phyloP scores from a whole-genome alignment of 2,329 filamentous ascomycete species.

The Raffaelea ambrosiae region DNA sequence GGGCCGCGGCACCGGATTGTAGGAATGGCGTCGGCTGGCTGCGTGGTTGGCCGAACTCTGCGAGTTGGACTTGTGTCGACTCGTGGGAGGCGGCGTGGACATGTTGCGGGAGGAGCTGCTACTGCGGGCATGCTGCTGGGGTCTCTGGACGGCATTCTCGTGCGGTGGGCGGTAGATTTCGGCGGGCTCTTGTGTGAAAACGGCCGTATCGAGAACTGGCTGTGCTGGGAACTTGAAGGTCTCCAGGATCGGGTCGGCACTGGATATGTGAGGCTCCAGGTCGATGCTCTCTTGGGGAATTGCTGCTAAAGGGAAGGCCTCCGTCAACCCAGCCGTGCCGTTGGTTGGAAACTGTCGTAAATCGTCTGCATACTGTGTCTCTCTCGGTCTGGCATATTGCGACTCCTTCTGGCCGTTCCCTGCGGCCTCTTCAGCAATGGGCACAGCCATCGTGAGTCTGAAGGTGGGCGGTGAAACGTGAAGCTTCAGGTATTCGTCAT shows the following conservation, averaged over 20 bases:
- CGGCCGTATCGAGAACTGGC: no score
- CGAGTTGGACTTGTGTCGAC: conserved; percentile 24
- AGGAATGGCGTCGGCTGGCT: conserved; percentile 40
- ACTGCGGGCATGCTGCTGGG: no score
- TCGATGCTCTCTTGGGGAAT: conserved; percentile 15
- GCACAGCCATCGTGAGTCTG: no score
- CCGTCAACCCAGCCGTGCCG: conserved; percentile 50
- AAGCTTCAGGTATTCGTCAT: no score
- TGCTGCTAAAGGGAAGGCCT: conserved; percentile 48
- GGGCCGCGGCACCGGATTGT: conserved; percentile 34
- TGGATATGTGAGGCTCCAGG: neutral
- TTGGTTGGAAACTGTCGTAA: conserved; percentile 47
- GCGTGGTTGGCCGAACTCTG: conserved; percentile 9
- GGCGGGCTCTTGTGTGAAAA: no score
- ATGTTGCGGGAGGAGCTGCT: conserved; percentile 26
- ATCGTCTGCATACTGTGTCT: conserved; percentile 14
- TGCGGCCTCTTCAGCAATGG: no score
- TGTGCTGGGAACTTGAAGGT: neutral
- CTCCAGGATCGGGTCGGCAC: neutral
- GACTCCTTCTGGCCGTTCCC: no score
- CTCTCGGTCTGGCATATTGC: no score
- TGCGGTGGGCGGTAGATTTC: no score
- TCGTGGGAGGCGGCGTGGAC: conserved; percentile 42
- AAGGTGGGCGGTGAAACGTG: no score
- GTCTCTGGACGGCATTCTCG: no score